phyloP scores from a whole-genome alignment of 768 basidiomycete species.

The Suillus americanus region DNA sequence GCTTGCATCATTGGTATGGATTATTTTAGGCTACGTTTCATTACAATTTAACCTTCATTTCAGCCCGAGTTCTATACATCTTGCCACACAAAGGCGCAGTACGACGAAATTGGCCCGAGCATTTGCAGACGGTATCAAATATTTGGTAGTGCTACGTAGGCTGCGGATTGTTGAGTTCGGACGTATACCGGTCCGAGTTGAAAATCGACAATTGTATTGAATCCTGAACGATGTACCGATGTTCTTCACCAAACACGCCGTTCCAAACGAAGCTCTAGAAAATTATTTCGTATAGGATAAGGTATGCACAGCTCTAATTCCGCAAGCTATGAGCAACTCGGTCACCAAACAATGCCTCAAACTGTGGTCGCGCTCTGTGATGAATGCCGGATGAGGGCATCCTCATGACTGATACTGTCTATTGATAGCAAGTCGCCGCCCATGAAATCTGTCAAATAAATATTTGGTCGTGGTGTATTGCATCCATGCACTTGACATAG shows the following conservation, averaged over 20 bases:
- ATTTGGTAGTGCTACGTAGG: slow-evolving; percentile 82
- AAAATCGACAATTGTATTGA: slow-evolving; percentile 2
- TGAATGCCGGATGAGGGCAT: neutral
- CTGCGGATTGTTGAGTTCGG: neutral
- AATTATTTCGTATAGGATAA: neutral
- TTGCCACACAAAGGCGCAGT: slow-evolving; percentile 93
- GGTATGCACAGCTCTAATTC: neutral
- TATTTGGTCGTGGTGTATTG: neutral
- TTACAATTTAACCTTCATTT: slow-evolving; percentile 8
- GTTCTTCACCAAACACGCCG: neutral
- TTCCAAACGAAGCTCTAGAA: neutral
- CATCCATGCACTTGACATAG: neutral
- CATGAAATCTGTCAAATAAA: neutral
- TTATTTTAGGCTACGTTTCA: neutral
- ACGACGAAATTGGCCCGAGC: slow-evolving; percentile 90
- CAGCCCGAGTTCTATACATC: slow-evolving; percentile 95
- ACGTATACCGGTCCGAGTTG: neutral
- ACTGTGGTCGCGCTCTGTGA: neutral
- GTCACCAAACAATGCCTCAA: neutral
- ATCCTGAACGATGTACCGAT: neutral
- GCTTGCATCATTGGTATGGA: slow-evolving; percentile 83
- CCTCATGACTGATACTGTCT: neutral
- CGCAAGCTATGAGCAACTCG: neutral
- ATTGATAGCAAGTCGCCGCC: neutral
- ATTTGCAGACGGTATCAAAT: slow-evolving; percentile 93